Base-by-base conservation (phyloP, 495 filamentous ascomycete species). In the Cercophora sp. region DNA sequence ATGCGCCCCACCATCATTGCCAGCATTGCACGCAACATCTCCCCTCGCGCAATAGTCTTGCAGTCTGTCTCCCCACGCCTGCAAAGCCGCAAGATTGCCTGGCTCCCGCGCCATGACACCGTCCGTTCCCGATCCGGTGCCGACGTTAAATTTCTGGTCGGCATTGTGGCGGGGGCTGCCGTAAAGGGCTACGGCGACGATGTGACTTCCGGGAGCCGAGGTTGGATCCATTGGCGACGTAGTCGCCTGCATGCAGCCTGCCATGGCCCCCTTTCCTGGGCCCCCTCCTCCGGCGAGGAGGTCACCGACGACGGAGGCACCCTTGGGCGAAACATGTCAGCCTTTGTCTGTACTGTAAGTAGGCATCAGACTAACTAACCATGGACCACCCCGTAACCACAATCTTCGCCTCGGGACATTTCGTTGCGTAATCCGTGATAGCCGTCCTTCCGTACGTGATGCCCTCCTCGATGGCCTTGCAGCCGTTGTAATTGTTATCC, bases 121-220 rank as follows among this genome's bases (percentile, higher is more conserved):
- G 42, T 45, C 22, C n/a, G 42, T 45, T 27, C 42, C 42, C 23
- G 42, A 27, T 45, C 42, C 42, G 42, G 42, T 45, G 19, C 42
- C 42, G 42, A 29, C 42, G 42, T 45, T 45, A 15, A 45, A 45
- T n/a, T 45, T 45, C 42, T 45, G 42, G 42, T 45, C 29, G 42
- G 42, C 42, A 4, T 11, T 45, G n/a, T 45, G 42, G 42, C 42
- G 42, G 42, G 42, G 42, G 42, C 42, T 45, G 42, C 42, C 42
- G 23, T 45, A 45, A n/a, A 45, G 42, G 20, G 42, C 42, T 2
- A 45, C 23, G 42, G 42, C 25, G 9, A 45, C 42, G 42, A 45
- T 27, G 42, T 19, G 42, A 27, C 29, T 45, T 27, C 42, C 42
- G 29, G 42, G 42, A 9, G 42, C 42, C 42, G 42, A 27, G 42